phyloP scores from a whole-genome alignment of 106 monocot species.

The Iris macrosiphon region DNA sequence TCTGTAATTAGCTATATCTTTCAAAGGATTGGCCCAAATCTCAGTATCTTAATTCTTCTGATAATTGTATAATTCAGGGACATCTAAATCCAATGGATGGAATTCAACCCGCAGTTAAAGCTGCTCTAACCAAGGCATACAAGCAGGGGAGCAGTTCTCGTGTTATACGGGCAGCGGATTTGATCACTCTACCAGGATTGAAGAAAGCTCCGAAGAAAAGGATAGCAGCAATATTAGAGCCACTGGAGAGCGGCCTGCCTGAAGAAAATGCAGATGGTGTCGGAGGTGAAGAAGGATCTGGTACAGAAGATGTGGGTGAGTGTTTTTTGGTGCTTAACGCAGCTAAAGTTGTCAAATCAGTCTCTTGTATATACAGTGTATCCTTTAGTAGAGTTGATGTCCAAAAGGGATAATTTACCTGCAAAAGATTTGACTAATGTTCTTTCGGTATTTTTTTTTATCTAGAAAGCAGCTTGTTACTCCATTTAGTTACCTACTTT shows the following conservation, averaged over 20 bases:
- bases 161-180: conserved; percentile 65
- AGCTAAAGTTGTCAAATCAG: not conserved
- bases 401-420: not conserved
- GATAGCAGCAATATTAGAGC: conserved; percentile 88
- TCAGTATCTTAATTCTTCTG: not conserved
- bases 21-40: no score
- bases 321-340: not conserved
- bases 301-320: conserved; percentile 63
- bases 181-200: conserved; percentile 72
- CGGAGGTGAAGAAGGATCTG: conserved; percentile 50
- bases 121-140: conserved; percentile 85
- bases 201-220: conserved; percentile 87
- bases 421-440: not conserved
- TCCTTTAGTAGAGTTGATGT: no score
- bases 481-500: not conserved
- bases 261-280: conserved; percentile 53
- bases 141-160: conserved; percentile 69
- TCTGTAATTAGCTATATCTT: no score
- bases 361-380: no score
- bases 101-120: conserved; percentile 73
- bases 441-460: no score
- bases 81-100: conserved; percentile 82
- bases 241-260: conserved; percentile 35
- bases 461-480: not conserved
- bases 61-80: conserved; percentile 33